Conservation (phyloP, 164 flowering plant genomes). For the Pachysandra terminalis region DNA sequence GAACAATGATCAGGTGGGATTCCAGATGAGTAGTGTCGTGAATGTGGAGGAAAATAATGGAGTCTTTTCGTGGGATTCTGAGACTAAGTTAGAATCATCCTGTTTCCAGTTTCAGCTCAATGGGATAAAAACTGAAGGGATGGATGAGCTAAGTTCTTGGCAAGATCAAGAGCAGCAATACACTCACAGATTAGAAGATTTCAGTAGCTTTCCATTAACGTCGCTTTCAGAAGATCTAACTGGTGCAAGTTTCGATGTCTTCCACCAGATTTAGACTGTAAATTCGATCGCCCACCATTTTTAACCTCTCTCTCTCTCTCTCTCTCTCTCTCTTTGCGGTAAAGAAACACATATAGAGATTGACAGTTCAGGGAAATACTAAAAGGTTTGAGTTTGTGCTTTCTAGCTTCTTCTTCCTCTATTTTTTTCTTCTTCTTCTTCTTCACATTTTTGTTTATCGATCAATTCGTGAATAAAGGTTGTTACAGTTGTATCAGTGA, state of each 20-base stretch:
- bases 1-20: slow-evolving; percentile 26
- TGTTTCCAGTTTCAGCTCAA: slow-evolving; percentile 42
- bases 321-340: too few relatives aligned
- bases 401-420: too few relatives aligned
- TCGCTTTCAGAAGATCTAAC: slow-evolving; percentile 48
- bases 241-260: slow-evolving; percentile 37
- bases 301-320: too few relatives aligned
- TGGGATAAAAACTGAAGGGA: slow-evolving; percentile 43
- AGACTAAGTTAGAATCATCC: slow-evolving; percentile 34
- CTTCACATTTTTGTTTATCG: too few relatives aligned
- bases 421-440: too few relatives aligned
- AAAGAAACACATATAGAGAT: too few relatives aligned
- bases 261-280: slow-evolving; percentile 34
- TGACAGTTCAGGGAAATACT: too few relatives aligned
- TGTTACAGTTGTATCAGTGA: too few relatives aligned
- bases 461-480: too few relatives aligned
- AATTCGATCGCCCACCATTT: too few relatives aligned
- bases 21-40: slow-evolving; percentile 26
- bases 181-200: slow-evolving; percentile 33
- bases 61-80: slow-evolving; percentile 38
- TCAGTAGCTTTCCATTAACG: slow-evolving; percentile 40
- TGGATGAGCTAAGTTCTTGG: slow-evolving; percentile 41
- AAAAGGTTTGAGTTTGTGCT: too few relatives aligned
- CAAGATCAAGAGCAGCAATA: slow-evolving; percentile 33
- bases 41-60: slow-evolving; percentile 29